Evolutionary conservation across 768 basidiomycete species (phyloP).

Genomic region (Xerocomellus amylosporus): DNA sequence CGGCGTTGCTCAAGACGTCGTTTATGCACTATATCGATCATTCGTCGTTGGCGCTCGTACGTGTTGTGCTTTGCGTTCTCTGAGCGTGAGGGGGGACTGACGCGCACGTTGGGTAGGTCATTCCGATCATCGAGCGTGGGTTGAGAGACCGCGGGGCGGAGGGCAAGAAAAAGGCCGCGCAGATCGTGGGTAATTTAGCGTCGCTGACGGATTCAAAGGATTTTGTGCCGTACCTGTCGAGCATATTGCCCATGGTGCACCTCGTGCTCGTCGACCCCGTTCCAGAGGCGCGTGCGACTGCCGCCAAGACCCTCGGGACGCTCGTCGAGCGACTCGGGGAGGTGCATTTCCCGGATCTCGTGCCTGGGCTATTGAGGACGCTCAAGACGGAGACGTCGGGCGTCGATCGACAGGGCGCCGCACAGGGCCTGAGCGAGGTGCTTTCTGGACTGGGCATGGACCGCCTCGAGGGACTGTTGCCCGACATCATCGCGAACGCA

Average conservation of each 20-base stretch:
- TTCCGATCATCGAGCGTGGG: conserved; percentile 94
- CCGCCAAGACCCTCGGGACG: conserved; percentile 93
- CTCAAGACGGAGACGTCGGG: conserved; percentile 92
- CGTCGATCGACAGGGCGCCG: conserved; percentile 96
- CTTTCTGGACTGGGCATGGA: conserved; percentile 98
- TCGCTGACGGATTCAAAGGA: conserved; percentile 87
- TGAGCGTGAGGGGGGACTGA: neutral
- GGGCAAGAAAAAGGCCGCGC: conserved; percentile 91
- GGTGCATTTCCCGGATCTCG: conserved; percentile 90
- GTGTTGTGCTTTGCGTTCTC: conserved; percentile 22
- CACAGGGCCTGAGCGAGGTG: conserved; percentile 95
- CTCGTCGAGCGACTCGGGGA: conserved; percentile 97
- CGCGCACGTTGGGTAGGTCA: conserved; percentile 50
- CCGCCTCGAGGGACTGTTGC: conserved; percentile 87
- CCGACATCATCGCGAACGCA: conserved; percentile 90
- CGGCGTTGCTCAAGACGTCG: conserved; percentile 86
- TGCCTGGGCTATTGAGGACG: conserved; percentile 81
- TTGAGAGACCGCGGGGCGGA: conserved; percentile 90
- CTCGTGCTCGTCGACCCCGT: conserved; percentile 94
- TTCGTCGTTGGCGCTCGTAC: conserved; percentile 87
- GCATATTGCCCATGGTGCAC: conserved; percentile 87
- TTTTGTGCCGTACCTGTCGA: conserved; percentile 90
- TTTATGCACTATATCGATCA: conserved; percentile 99
- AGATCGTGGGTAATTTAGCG: conserved; percentile 96
- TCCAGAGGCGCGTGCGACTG: conserved; percentile 95